Percentiles rank a stretch among this genome's conserved stretches.
Conservation (phyloP, 2,329 filamentous ascomycete genomes). For the Ascochyta clinopodiicola region DNA sequence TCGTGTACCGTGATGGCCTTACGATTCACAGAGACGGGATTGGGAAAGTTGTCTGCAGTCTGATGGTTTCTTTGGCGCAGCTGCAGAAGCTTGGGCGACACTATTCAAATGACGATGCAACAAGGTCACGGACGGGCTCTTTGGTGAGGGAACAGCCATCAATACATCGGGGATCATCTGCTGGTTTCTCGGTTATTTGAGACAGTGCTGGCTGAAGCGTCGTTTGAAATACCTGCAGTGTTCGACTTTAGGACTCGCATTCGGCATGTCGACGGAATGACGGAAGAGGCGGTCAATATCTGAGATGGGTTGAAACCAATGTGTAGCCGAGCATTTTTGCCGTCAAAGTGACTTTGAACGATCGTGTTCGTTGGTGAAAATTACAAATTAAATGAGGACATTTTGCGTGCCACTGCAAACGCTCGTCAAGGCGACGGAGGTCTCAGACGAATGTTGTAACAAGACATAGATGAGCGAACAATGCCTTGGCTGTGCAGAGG, state of each 20-base stretch:
- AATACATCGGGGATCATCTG: slow-evolving; percentile 20
- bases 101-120: slow-evolving; percentile 24
- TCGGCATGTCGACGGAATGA: not conserved
- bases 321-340: not conserved
- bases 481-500: slow-evolving; percentile 2
- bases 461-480: not conserved
- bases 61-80: slow-evolving; percentile 36
- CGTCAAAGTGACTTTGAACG: not conserved
- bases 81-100: slow-evolving; percentile 39
- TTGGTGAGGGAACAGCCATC: slow-evolving; percentile 17
- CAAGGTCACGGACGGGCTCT: slow-evolving; percentile 16
- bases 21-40: slow-evolving; percentile 30
- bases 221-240: not conserved
- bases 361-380: not conserved
- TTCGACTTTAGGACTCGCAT: not conserved
- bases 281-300: not conserved
- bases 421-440: not conserved
- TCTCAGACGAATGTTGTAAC: not conserved
- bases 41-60: slow-evolving; percentile 36
- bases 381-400: not conserved
- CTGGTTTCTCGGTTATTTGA: slow-evolving; percentile 17
- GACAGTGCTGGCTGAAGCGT: not conserved
- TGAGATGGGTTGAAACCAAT: not conserved
- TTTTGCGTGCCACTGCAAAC: not conserved
- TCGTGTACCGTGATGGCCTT: slow-evolving; percentile 33